Evolutionary conservation across 1,284 basidiomycete genomes (phyloP), one percentile per base, ranked within the genome.

Genomic region (Coniferiporia sulphurascens): DNA sequence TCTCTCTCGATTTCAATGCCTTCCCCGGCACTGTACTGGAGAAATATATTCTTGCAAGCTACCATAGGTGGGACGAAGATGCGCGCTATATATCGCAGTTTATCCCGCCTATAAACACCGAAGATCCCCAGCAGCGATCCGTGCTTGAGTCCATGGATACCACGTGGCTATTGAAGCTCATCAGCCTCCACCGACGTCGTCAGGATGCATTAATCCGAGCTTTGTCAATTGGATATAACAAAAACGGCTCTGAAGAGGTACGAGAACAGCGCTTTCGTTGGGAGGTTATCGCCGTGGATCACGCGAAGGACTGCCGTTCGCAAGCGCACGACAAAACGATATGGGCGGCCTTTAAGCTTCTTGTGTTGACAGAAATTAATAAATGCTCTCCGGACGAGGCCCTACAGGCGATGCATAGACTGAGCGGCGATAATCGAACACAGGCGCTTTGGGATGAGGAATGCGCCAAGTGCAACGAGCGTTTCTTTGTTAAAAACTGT

Each of bases 31-130:
- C 38, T 53, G 73, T 78, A 0, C 62, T 80, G 41, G 71, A 71
- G 53, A 64, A 78, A 35, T 80, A 77, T 63, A 69, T 70, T 17
- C 66, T 79, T 12, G 74, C 79, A 0, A 68, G 67, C 36, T 75
- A 76, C 60, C 78, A 78, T 62, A 73, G 70, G 13, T 81, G 77
- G 76, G 64, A 67, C 15, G 68, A 70, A 19, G 77, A 77, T 59
- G 73, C 74, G 1, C 70, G 70, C 45, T n/a, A 43, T 38, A 10
- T 52, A 12, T 58, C 49, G 48, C 38, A 19, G 19, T 52, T 19
- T 22, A 48, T 41, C 17, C 38, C 38, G 17, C 49, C 50, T 35
- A 41, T 48, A 22, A 45, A 58, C 32, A 58, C 56, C 1, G 49
- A 52, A 35, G 44, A 52, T 43, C 9, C 21, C 13, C 15, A 32